Evolutionary conservation across 441 rosid genomes (phyloP), one percentile per base, ranked within the genome.

Genomic region (Pelargonium fulgidum): DNA sequence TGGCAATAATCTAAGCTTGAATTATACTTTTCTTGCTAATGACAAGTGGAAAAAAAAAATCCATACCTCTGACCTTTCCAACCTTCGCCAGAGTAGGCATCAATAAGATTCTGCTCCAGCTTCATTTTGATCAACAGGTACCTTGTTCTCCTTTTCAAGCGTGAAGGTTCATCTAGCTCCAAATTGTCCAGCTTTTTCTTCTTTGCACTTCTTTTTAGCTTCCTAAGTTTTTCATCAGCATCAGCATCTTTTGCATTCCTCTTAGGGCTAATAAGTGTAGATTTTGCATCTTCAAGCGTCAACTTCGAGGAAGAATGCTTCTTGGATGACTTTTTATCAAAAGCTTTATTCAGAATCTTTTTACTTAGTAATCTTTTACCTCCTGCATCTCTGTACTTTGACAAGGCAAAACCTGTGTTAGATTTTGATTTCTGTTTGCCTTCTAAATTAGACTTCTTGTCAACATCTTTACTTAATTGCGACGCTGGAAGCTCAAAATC

Each of bases 11-110:
- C 17, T 14, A 10, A 4, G 59, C 8, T 1, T 52, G 14, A 4
- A 54, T 6, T 5, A 2, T 54, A 16, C 39, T 33, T 33, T 33
- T 33, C 39, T 33, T 33, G 7, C 7, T 33, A 33, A 33, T 33
- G 39, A 33, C 4, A 33, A 33, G 39, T 4, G 0, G 39, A 4
- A 0, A n/a, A n/a, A 4, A 52, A 14, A 16, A 54, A 54, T 14
- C 19, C 76, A 67, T 84, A 94, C 99, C 98, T 94, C 81, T 94
- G 98, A 79, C 97, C 98, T 81, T 94, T 94, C 98, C 99, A 94
- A 26, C 99, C 99, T 85, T 94, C 99, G 33, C 86, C 84, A 13
- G 97, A 90, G 74, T 94, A 94, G 66, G 99, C 99, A 83, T 94
- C 99, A 45, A 94, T 89, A 65, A 92, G 97, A 76, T 92, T 94